These are phyloP conservation scores for Candida endomychidarum DNA, from an alignment of 805 yeast species.

Conservation along the genomic window DNA sequence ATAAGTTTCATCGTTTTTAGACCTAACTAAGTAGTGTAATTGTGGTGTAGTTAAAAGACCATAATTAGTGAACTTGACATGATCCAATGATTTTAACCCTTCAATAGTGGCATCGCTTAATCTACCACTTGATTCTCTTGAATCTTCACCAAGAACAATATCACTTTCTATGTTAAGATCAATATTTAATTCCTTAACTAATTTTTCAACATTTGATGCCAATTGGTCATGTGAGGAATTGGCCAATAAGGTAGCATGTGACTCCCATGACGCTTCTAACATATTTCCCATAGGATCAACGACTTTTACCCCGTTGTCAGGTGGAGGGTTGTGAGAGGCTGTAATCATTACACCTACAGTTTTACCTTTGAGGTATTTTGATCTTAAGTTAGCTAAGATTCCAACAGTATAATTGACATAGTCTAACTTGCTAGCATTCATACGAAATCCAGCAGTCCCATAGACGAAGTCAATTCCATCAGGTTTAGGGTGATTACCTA, in stretches of 20 bases:
- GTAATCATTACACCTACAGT: slow-evolving; percentile 95
- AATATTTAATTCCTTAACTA: slow-evolving; percentile 46
- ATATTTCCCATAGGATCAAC: slow-evolving; percentile 92
- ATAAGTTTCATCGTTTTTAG: slow-evolving; percentile 61
- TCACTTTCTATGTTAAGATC: slow-evolving; percentile 43
- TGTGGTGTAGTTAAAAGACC: slow-evolving; percentile 91
- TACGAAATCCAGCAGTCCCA: slow-evolving; percentile 98
- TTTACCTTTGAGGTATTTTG: slow-evolving; percentile 64
- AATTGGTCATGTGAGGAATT: slow-evolving; percentile 57
- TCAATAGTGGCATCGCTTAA: slow-evolving; percentile 59
- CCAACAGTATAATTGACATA: slow-evolving; percentile 85
- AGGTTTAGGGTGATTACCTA: slow-evolving; percentile 14
- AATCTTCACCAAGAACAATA: slow-evolving; percentile 79
- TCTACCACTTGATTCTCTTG: slow-evolving; percentile 78
- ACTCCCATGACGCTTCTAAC: slow-evolving; percentile 85
- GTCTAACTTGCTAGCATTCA: slow-evolving; percentile 65
- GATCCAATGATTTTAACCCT: slow-evolving; percentile 53
- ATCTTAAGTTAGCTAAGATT: slow-evolving; percentile 76
- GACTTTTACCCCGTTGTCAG: slow-evolving; percentile 89
- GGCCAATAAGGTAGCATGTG: slow-evolving; percentile 74
- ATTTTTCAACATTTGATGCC: slow-evolving; percentile 31
- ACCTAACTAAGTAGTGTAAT: slow-evolving; percentile 80
- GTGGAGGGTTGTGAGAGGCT: slow-evolving; percentile 91
- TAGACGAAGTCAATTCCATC: slow-evolving; percentile 39
- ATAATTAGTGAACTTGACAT: slow-evolving; percentile 48